These are phyloP conservation scores for Ogataea methanolica DNA, from an alignment of 805 yeast species.

Conservation along the genomic window DNA sequence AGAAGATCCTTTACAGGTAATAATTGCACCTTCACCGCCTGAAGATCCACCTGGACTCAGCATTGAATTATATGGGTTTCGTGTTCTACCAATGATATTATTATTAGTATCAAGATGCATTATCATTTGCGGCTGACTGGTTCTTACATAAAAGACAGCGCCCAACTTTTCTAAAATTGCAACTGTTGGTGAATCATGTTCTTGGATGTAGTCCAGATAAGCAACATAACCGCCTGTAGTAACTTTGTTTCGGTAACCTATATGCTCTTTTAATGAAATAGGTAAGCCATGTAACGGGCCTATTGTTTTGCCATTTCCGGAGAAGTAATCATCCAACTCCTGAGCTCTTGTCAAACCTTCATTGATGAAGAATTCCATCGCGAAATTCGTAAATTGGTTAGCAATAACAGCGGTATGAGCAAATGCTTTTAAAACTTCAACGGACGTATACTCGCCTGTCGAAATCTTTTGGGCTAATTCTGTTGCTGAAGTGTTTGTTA, in stretches of 20 bases:
- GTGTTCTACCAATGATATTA: slow-evolving; percentile 54
- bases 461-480: slow-evolving; percentile 41
- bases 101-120: slow-evolving; percentile 66
- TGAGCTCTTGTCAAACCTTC: slow-evolving; percentile 57
- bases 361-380: slow-evolving; percentile 50
- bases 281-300: slow-evolving; percentile 75
- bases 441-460: slow-evolving; percentile 42
- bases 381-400: slow-evolving; percentile 56
- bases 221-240: slow-evolving; percentile 61
- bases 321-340: slow-evolving; percentile 49
- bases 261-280: slow-evolving; percentile 65
- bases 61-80: slow-evolving; percentile 53
- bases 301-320: slow-evolving; percentile 43
- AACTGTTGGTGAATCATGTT: slow-evolving; percentile 43
- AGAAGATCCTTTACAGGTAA: slow-evolving; percentile 55
- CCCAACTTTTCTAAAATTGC: slow-evolving; percentile 47
- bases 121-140: slow-evolving; percentile 64
- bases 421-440: slow-evolving; percentile 54
- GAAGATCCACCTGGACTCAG: slow-evolving; percentile 70
- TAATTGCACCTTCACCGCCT: slow-evolving; percentile 67
- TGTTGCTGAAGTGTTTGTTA: slow-evolving; percentile 41
- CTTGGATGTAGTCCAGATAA: slow-evolving; percentile 41
- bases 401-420: slow-evolving; percentile 62
- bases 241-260: slow-evolving; percentile 46
- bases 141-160: slow-evolving; percentile 60